Evolutionary conservation across 2,329 filamentous ascomycete genomes (phyloP).

Genomic region (Ceratocystis ficicola): DNA sequence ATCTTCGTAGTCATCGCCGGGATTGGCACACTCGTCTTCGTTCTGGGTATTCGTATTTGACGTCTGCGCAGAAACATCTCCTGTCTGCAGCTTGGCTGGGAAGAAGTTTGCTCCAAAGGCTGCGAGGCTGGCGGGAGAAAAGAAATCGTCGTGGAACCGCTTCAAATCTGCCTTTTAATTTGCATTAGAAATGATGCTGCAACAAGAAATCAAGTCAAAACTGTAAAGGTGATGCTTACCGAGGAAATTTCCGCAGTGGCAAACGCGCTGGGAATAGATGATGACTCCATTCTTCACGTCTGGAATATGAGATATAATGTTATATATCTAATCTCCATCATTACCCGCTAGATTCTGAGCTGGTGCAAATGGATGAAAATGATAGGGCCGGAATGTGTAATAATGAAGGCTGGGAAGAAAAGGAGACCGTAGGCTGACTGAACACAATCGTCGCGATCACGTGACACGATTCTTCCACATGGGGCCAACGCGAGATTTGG

Average conservation of each 20-base stretch:
- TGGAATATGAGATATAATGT: not conserved
- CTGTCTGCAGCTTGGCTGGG: not conserved
- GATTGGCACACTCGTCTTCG: conserved; percentile 28
- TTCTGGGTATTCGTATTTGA: not conserved
- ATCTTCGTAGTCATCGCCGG: conserved; percentile 46
- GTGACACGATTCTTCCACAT: too few relatives aligned
- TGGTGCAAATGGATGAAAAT: not conserved
- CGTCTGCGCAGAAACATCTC: not conserved
- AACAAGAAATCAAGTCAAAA: not conserved
- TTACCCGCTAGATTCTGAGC: not conserved
- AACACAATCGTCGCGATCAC: not conserved
- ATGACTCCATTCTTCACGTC: conserved; percentile 8
- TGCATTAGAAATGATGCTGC: not conserved
- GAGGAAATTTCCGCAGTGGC: not conserved
- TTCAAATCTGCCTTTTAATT: conserved; percentile 9
- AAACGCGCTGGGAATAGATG: not conserved
- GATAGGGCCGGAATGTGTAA: not conserved
- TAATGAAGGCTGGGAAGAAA: not conserved
- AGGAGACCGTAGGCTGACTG: not conserved
- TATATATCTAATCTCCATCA: not conserved
- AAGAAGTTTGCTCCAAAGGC: conserved; percentile 4
- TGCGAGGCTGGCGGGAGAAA: conserved; percentile 3
- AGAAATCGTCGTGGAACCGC: conserved; percentile 13
- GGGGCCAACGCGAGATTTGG: not conserved
- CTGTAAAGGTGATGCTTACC: not conserved